Evolutionary conservation across 352 stramenopile species (phyloP).

Genomic region (Phytopythium montanum): DNA sequence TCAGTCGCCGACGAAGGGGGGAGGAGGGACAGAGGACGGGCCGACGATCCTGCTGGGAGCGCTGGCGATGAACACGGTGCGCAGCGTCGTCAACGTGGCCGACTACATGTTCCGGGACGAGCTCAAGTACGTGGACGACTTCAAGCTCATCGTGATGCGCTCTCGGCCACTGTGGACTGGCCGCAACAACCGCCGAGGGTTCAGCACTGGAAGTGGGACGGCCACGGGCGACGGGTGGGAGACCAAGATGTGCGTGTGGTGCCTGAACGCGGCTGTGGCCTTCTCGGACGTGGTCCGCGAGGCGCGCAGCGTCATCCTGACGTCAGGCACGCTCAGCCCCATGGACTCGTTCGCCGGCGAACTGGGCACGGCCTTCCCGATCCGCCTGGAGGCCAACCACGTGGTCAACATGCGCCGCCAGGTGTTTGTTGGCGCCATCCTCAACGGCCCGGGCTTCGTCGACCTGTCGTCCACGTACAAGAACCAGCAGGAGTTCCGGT

Average conservation of each 20-base stretch:
- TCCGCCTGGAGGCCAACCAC: constrained; percentile 82
- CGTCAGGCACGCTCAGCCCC: constrained; percentile 79
- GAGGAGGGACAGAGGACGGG: constrained; percentile 3
- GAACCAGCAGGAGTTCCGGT: constrained; percentile 77
- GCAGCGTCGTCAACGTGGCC: constrained; percentile 59
- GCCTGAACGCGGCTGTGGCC: constrained; percentile 76
- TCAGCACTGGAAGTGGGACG: neutral
- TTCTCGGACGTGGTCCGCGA: constrained; percentile 74
- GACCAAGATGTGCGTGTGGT: constrained; percentile 86
- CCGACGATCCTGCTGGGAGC: constrained; percentile 38
- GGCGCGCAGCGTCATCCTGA: constrained; percentile 74
- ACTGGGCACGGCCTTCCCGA: constrained; percentile 73
- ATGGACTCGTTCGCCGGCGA: constrained; percentile 88
- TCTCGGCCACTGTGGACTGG: constrained; percentile 14
- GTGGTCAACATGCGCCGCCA: constrained; percentile 87
- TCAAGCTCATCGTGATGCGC: constrained; percentile 64
- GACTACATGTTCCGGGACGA: constrained; percentile 82
- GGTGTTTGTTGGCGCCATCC: constrained; percentile 71
- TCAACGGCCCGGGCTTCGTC: constrained; percentile 61
- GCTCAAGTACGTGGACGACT: constrained; percentile 80
- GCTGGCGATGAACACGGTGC: constrained; percentile 50
- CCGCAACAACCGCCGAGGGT: constrained; percentile 14
- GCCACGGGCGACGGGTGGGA: constrained; percentile 27
- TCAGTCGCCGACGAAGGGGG: constrained; percentile 9
- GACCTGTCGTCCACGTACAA: constrained; percentile 76